Conservation (phyloP, 129 eudicot genomes). For the Helianthus tuberosus region DNA sequence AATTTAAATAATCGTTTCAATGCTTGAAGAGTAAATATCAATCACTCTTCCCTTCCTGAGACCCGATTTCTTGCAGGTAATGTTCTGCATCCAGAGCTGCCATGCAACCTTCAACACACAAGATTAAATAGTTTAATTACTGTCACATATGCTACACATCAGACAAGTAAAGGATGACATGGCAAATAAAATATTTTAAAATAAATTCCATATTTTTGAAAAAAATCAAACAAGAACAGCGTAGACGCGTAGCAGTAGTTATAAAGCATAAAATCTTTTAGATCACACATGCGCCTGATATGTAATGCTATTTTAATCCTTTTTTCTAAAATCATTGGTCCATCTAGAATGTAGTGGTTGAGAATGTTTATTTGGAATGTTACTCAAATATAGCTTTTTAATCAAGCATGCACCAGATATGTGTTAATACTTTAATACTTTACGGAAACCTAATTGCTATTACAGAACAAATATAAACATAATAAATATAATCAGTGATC, state of each 20-base stretch:
- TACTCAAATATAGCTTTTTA: background rate
- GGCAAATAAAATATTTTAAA: background rate
- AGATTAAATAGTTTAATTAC: background rate
- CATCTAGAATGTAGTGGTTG: constrained; percentile 18
- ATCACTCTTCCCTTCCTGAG: constrained; percentile 88
- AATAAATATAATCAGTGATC: background rate
- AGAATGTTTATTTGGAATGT: too few species aligned
- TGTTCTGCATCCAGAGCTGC: constrained; percentile 99
- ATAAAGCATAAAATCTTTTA: background rate
- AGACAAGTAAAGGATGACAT: background rate
- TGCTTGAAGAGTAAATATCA: constrained; percentile 34
- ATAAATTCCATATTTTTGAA: too few species aligned
- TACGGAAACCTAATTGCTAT: background rate
- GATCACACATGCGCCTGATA: background rate
- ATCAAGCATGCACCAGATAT: constrained; percentile 13
- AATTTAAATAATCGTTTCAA: constrained; percentile 12
- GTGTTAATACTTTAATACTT: constrained; percentile 4
- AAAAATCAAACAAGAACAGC: background rate
- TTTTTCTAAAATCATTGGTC: constrained; percentile 1
- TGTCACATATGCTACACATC: background rate
- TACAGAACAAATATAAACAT: background rate
- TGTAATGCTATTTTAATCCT: background rate
- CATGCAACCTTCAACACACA: constrained; percentile 79
- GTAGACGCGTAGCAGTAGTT: background rate
- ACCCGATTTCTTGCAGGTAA: constrained; percentile 80